Evolutionary conservation across 805 yeast genomes (phyloP), one percentile per base, ranked within the genome.

Genomic region (Blastobotrys parvus): DNA sequence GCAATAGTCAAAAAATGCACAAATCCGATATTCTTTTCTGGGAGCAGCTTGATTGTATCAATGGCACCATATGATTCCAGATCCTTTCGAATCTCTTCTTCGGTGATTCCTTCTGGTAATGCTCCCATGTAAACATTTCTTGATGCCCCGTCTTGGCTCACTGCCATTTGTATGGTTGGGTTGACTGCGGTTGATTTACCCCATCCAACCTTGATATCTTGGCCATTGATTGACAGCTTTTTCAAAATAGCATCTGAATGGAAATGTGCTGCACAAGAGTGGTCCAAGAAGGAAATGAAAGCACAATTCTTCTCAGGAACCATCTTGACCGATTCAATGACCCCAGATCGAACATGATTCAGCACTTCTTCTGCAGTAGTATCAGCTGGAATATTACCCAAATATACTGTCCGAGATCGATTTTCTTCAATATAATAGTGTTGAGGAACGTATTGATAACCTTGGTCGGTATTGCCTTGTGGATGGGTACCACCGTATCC

Each of bases 161-260:
- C 87, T 15, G 88, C 80, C 27, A 80, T 75, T 42, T 78, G 67
- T 4, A 90, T 89, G 5, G 82, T 71, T 1, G 94, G 83, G 46
- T 78, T 78, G 29, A 88, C 76, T 1, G 83, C 78, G 2, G 81
- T 70, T 32, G 87, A 78, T 52, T 82, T 82, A 17, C 95, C 96
- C 97, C 97, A 92, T 10, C 96, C 95, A 46, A 90, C 75, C 57
- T 87, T 77, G 45, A 89, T 77, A 55, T 85, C 94, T 51, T 82
- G 78, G 37, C 86, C 88, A 52, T 77, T 78, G 46, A 92, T 82
- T 34, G 81, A 77, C 49, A 89, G 70, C 59, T 89, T 77, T 59
- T 86, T 87, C 59, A 90, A 71, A 40, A 85, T 81, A 32, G 95
- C 94, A 65, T 89, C 97, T 0, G 95, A 85, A 63, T 88, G 96